Percentiles rank a stretch among this genome's conserved stretches.
Conservation (phyloP, 2,329 filamentous ascomycete genomes). For the Clarireedia paspali region DNA sequence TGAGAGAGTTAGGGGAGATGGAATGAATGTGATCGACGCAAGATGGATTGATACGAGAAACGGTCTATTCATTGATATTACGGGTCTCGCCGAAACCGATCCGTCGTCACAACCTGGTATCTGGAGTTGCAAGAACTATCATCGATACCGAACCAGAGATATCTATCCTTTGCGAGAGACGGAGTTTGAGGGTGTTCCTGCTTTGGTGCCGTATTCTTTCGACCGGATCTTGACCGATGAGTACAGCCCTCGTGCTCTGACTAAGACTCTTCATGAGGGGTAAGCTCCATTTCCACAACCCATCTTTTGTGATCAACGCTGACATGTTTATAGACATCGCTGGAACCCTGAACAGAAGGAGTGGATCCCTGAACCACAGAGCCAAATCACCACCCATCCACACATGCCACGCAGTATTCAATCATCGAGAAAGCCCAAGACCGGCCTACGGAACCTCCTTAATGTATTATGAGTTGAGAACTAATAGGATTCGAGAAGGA, state of each 20-base stretch:
- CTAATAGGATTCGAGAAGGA: neutral
- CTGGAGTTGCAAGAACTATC: conserved; percentile 75
- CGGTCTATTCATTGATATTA: conserved; percentile 79
- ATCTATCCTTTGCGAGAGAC: conserved; percentile 69
- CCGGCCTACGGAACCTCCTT: conserved; percentile 18
- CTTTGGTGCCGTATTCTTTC: conserved; percentile 61
- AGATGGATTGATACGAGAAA: conserved; percentile 73
- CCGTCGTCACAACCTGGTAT: conserved; percentile 50
- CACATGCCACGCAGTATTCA: conserved; percentile 20
- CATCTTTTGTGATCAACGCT: conserved; percentile 3
- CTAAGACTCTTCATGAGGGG: conserved; percentile 53
- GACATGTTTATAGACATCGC: conserved; percentile 40
- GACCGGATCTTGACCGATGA: conserved; percentile 58
- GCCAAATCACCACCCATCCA: conserved; percentile 4
- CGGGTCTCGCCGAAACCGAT: conserved; percentile 63
- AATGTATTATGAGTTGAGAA: conserved; percentile 11
- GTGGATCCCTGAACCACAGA: conserved; percentile 36
- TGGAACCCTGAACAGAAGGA: conserved; percentile 52
- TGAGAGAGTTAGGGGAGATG: conserved; percentile 54
- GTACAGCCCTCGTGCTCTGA: conserved; percentile 55
- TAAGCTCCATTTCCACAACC: conserved; percentile 33
- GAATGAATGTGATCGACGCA: conserved; percentile 74
- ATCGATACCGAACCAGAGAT: conserved; percentile 62
- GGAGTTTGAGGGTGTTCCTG: conserved; percentile 65
- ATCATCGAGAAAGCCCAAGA: conserved; percentile 10